phyloP scores from a whole-genome alignment of 257 asterid genomes.

The Salvia rosmarinus region DNA sequence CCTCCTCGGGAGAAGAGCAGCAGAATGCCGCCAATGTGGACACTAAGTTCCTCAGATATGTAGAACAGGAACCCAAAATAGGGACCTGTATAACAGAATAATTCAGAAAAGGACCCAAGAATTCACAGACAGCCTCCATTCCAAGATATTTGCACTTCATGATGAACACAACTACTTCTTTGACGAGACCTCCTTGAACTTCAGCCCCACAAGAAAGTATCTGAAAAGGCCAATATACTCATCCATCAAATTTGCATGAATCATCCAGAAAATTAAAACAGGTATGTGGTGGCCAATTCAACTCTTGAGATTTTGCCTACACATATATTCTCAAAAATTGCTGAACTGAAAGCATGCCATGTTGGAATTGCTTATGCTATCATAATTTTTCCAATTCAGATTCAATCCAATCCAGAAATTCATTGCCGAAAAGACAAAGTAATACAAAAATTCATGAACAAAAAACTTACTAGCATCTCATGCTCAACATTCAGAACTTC shows the following conservation, averaged over 20 bases:
- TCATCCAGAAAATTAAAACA: slow-evolving; percentile 22
- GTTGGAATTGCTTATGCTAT: neutral
- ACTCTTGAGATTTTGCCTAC: neutral
- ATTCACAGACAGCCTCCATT: slow-evolving; percentile 74
- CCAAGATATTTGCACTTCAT: slow-evolving; percentile 68
- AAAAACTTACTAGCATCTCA: neutral
- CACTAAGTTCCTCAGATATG: slow-evolving; percentile 58
- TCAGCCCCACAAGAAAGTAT: slow-evolving; percentile 66
- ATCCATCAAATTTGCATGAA: slow-evolving; percentile 22
- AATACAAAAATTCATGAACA: neutral
- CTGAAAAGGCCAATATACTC: slow-evolving; percentile 44
- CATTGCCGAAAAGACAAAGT: neutral
- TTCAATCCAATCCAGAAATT: neutral
- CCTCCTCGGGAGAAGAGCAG: slow-evolving; percentile 71
- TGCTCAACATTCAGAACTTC: neutral
- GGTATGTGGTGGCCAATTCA: slow-evolving; percentile 1
- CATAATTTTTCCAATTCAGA: neutral
- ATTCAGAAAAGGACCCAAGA: slow-evolving; percentile 77
- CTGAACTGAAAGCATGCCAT: neutral
- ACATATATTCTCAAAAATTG: neutral
- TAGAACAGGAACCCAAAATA: slow-evolving; percentile 41
- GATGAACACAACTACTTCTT: slow-evolving; percentile 66
- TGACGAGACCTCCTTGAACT: slow-evolving; percentile 74
- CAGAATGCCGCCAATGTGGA: slow-evolving; percentile 70
- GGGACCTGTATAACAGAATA: slow-evolving; percentile 61